Conservation (phyloP, 2,329 filamentous ascomycete genomes). For the Knufia fluminis region DNA sequence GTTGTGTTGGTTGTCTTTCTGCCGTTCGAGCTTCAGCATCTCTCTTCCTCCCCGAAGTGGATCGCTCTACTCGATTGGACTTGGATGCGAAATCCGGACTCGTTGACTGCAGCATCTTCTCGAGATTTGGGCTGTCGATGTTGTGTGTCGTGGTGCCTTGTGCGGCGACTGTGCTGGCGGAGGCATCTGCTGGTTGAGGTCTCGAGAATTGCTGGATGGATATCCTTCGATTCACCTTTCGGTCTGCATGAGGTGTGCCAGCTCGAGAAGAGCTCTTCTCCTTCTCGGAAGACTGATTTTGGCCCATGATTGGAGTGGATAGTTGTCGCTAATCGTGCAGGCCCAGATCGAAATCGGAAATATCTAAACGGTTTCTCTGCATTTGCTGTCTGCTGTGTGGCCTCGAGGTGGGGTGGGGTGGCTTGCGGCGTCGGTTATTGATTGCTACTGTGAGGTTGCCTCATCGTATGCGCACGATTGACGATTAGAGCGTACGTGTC, state of each 20-base stretch:
- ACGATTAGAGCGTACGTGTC: too few species aligned
- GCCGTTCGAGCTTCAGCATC: constrained; percentile 23
- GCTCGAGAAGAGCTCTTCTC: constrained; percentile 19
- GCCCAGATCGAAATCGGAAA: background rate
- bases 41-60: constrained; percentile 14
- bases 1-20: constrained; percentile 13
- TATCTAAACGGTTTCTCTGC: too few species aligned
- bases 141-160: constrained; percentile 29
- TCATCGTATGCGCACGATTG: background rate
- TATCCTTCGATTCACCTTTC: constrained; percentile 29
- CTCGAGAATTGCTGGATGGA: constrained; percentile 35
- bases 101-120: constrained; percentile 35
- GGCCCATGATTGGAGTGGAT: constrained; percentile 16
- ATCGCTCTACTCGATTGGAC: constrained; percentile 15
- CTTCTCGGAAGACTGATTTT: constrained; percentile 22
- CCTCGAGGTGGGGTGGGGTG: background rate
- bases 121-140: constrained; percentile 27
- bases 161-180: constrained; percentile 35
- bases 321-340: background rate
- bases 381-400: too few species aligned
- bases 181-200: constrained; percentile 34
- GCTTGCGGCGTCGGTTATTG: background rate
- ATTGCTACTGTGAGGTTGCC: background rate
- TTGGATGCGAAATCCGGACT: constrained; percentile 26
- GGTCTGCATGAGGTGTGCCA: constrained; percentile 17